Evolutionary conservation across 352 stramenopile genomes (phyloP).

Genomic region (Hyaloperonospora arabidopsidis): DNA sequence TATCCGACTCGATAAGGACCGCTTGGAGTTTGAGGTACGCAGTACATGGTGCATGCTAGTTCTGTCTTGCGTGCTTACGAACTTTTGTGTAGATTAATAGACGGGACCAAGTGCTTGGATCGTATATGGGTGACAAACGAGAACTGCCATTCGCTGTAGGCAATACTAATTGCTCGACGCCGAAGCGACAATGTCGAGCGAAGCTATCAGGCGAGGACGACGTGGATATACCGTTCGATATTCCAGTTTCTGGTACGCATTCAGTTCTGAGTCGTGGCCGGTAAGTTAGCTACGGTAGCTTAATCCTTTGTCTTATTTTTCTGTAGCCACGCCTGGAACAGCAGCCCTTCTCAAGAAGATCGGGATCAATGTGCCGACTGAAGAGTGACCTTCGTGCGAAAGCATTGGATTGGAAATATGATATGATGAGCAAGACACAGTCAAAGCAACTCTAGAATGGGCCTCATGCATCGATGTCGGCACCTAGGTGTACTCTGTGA

Average conservation of each 20-base stretch:
- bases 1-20: conserved; percentile 52
- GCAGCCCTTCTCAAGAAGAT: conserved; percentile 38
- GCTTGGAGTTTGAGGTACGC: conserved; percentile 49
- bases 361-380: conserved; percentile 31
- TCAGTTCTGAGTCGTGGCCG: neutral
- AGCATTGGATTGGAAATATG: neutral
- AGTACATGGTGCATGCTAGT: conserved; percentile 14
- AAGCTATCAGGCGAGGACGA: conserved; percentile 11
- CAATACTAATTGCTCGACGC: conserved; percentile 11
- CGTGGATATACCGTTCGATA: conserved; percentile 26
- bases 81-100: conserved; percentile 30
- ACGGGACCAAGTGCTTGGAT: conserved; percentile 29
- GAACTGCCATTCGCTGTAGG: conserved; percentile 7
- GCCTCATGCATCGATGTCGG: too few relatives aligned
- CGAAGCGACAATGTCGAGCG: conserved; percentile 12
- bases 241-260: conserved; percentile 38
- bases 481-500: too few relatives aligned
- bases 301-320: conserved; percentile 6
- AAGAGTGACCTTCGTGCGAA: conserved; percentile 9
- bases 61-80: conserved; percentile 3
- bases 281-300: neutral
- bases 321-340: conserved; percentile 32
- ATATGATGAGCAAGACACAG: too few relatives aligned
- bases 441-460: too few relatives aligned
- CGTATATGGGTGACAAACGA: conserved; percentile 3